Evolutionary conservation across 768 basidiomycete genomes (phyloP).

Genomic region (Piloderma croceum): DNA sequence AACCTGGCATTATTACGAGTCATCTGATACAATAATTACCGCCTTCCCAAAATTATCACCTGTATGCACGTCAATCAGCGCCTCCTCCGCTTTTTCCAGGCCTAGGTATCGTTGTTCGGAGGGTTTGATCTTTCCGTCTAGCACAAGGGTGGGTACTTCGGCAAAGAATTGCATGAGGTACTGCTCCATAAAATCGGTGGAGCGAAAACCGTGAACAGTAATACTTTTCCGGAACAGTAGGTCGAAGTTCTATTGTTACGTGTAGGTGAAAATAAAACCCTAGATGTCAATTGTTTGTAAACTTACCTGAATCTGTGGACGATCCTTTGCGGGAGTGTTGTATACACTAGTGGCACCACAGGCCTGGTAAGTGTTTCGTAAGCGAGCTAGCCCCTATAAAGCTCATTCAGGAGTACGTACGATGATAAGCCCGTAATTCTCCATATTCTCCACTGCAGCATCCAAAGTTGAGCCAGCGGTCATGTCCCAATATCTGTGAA

Average conservation of each 20-base stretch:
- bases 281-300: no score
- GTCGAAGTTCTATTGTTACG: background rate
- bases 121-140: constrained; percentile 26
- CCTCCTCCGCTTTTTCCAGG: constrained; percentile 29
- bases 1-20: no score
- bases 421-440: background rate
- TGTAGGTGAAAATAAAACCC: background rate
- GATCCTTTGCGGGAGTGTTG: background rate
- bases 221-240: background rate
- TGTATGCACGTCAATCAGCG: constrained; percentile 28
- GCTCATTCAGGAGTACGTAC: no score
- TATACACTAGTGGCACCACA: background rate
- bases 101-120: constrained; percentile 28
- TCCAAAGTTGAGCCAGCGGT: constrained; percentile 60
- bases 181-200: constrained; percentile 12
- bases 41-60: constrained; percentile 32
- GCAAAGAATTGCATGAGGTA: constrained; percentile 25
- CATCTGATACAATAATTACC: constrained; percentile 25
- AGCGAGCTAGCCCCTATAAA: no score
- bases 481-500: constrained; percentile 46
- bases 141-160: constrained; percentile 22
- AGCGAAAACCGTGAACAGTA: background rate
- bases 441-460: constrained; percentile 34
- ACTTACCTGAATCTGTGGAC: background rate
- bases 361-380: no score